Percentiles rank a stretch among this genome's conserved stretches.
These are phyloP conservation scores for Podospora didyma DNA, from an alignment of 495 filamentous ascomycete species.

Conservation along the genomic window DNA sequence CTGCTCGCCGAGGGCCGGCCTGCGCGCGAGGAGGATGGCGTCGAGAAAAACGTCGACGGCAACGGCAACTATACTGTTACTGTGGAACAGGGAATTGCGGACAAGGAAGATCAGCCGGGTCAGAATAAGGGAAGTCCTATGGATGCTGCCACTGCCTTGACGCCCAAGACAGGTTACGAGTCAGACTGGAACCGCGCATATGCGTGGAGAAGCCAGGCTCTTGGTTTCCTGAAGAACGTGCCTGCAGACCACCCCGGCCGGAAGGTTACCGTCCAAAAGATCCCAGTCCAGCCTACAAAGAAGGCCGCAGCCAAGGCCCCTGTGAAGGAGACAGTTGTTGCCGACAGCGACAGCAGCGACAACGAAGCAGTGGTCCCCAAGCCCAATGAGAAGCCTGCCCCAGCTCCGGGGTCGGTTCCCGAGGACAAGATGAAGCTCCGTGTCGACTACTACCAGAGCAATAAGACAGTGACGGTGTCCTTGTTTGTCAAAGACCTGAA, in stretches of 20 bases:
- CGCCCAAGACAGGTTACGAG: conserved; percentile 21
- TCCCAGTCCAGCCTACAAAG: conserved; percentile 52
- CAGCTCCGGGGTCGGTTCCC: conserved; percentile 17
- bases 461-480: conserved; percentile 29
- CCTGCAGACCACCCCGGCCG: conserved; percentile 56
- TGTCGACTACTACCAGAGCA: conserved; percentile 37
- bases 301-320: conserved; percentile 8
- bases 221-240: conserved; percentile 57
- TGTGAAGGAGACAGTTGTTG: no score
- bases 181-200: conserved; percentile 35
- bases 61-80: conserved; percentile 37
- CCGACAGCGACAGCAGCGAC: conserved; percentile 29
- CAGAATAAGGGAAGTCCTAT: neutral
- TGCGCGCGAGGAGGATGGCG: conserved; percentile 37
- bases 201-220: conserved; percentile 36
- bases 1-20: conserved; percentile 46
- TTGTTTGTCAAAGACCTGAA: conserved; percentile 38
- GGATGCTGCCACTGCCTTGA: neutral
- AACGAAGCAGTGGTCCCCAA: conserved; percentile 6
- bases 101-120: conserved; percentile 27
- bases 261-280: conserved; percentile 56
- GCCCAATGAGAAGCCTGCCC: conserved; percentile 8
- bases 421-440: conserved; percentile 30
- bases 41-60: conserved; percentile 34
- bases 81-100: conserved; percentile 20